Evolutionary conservation across 177 flowering plant species (phyloP).

Genomic region (Tripterygium wilfordii): DNA sequence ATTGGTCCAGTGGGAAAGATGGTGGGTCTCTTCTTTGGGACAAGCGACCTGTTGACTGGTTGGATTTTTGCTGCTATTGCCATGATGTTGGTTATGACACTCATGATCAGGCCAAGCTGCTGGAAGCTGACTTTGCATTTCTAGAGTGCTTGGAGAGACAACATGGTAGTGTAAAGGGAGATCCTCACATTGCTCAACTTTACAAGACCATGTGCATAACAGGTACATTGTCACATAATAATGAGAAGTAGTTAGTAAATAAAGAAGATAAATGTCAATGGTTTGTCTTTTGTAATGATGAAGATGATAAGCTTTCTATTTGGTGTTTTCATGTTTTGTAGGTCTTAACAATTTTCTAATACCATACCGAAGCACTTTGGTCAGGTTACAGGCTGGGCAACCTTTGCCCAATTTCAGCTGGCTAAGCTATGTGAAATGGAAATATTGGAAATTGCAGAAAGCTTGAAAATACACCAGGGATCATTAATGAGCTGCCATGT

Average conservation of each 20-base stretch:
- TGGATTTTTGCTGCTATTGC: slow-evolving; percentile 94
- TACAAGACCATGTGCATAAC: slow-evolving; percentile 84
- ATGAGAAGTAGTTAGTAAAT: too few species aligned
- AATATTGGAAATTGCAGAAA: slow-evolving; percentile 22
- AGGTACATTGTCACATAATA: too few species aligned
- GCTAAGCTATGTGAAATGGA: slow-evolving; percentile 46
- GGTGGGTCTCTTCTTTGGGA: slow-evolving; percentile 83
- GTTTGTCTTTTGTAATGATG: not conserved
- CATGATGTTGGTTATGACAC: slow-evolving; percentile 96
- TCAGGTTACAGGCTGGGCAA: slow-evolving; percentile 48
- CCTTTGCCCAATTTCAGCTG: slow-evolving; percentile 40
- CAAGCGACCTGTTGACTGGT: slow-evolving; percentile 86
- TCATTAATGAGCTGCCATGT: too few species aligned
- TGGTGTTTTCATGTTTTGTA: slow-evolving; percentile 22
- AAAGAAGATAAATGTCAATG: too few species aligned
- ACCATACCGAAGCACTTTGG: slow-evolving; percentile 76
- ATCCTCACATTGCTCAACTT: slow-evolving; percentile 48
- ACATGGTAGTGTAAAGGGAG: slow-evolving; percentile 50
- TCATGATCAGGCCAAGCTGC: slow-evolving; percentile 79
- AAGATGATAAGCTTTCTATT: not conserved
- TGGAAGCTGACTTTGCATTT: slow-evolving; percentile 87
- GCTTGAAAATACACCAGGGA: slow-evolving; percentile 3
- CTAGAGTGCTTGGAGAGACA: slow-evolving; percentile 91
- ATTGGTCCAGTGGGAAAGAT: slow-evolving; percentile 96
- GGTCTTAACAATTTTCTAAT: slow-evolving; percentile 75